These are phyloP conservation scores for Pyronema omphalodes DNA, from an alignment of 495 filamentous ascomycete species.

Conservation along the genomic window DNA sequence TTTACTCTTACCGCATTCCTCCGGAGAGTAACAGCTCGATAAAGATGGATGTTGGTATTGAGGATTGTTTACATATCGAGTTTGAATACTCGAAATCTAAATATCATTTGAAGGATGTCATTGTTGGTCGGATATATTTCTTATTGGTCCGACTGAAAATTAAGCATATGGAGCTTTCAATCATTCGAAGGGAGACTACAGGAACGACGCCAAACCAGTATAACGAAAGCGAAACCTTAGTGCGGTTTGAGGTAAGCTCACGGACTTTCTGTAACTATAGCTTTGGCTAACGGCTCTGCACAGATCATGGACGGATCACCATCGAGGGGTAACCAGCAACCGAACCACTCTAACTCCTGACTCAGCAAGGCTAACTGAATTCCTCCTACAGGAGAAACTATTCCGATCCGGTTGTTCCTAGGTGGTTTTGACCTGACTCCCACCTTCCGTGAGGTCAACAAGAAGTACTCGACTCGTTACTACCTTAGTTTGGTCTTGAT, in stretches of 20 bases:
- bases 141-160: constrained; percentile 95
- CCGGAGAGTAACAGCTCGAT: constrained; percentile 95
- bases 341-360: constrained; percentile 2
- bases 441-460: constrained; percentile 99
- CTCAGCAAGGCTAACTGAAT: constrained; percentile 19
- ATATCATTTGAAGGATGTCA: constrained; percentile 98
- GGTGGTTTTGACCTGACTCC: constrained; percentile 95
- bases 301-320: constrained; percentile 99
- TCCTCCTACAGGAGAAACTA: constrained; percentile 57
- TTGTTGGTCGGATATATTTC: constrained; percentile 98
- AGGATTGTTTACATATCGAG: constrained; percentile 98
- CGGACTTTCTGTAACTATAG: background rate
- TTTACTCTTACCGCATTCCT: constrained; percentile 95
- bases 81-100: constrained; percentile 99
- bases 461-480: constrained; percentile 97
- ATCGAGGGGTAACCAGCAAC: constrained; percentile 44
- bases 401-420: constrained; percentile 92
- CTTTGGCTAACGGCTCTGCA: constrained; percentile 2
- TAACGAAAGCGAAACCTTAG: constrained; percentile 96
- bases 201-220: constrained; percentile 99
- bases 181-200: constrained; percentile 92
- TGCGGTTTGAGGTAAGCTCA: constrained; percentile 68
- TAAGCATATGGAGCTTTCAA: constrained; percentile 98
- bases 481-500: constrained; percentile 94
- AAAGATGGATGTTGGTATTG: constrained; percentile 99